These are phyloP conservation scores for Penicillium mononematosum DNA, from an alignment of 495 filamentous ascomycete species.

Conservation along the genomic window DNA sequence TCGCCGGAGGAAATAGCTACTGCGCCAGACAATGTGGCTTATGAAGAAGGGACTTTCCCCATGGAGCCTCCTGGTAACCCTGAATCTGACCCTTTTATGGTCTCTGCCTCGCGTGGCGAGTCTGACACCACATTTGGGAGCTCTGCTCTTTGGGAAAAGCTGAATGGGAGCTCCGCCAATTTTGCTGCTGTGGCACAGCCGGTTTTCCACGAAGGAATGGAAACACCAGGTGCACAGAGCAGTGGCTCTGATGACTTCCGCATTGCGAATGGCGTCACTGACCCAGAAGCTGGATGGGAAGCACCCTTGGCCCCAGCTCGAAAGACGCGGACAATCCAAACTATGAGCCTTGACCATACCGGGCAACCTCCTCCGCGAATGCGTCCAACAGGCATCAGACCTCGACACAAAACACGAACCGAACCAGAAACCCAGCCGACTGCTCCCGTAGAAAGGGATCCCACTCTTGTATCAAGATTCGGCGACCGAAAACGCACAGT, in stretches of 20 bases:
- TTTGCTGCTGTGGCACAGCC: constrained; percentile 34
- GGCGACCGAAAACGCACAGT: constrained; percentile 78
- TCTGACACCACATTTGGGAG: constrained; percentile 42
- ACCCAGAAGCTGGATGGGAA: constrained; percentile 45
- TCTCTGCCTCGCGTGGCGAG: constrained; percentile 44
- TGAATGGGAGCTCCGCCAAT: constrained; percentile 50
- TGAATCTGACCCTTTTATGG: constrained; percentile 47
- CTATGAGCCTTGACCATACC: constrained; percentile 47
- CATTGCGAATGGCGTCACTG: constrained; percentile 35
- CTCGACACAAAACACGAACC: constrained; percentile 48
- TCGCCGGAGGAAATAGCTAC: constrained; percentile 38
- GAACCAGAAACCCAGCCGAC: constrained; percentile 50
- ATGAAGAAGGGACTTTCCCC: constrained; percentile 42
- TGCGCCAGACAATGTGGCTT: constrained; percentile 36
- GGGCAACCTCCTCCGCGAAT: constrained; percentile 66
- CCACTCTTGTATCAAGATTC: constrained; percentile 33
- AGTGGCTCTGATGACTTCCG: constrained; percentile 46
- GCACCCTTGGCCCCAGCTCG: constrained; percentile 68
- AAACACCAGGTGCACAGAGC: constrained; percentile 44
- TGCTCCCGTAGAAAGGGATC: constrained; percentile 35
- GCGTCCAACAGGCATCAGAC: constrained; percentile 53
- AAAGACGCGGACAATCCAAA: constrained; percentile 58
- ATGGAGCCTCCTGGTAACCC: constrained; percentile 44
- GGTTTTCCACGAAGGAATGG: constrained; percentile 39
- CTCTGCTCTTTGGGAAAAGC: constrained; percentile 57